phyloP scores from a whole-genome alignment of 2,329 filamentous ascomycete genomes.

The Xylaria sp. region DNA sequence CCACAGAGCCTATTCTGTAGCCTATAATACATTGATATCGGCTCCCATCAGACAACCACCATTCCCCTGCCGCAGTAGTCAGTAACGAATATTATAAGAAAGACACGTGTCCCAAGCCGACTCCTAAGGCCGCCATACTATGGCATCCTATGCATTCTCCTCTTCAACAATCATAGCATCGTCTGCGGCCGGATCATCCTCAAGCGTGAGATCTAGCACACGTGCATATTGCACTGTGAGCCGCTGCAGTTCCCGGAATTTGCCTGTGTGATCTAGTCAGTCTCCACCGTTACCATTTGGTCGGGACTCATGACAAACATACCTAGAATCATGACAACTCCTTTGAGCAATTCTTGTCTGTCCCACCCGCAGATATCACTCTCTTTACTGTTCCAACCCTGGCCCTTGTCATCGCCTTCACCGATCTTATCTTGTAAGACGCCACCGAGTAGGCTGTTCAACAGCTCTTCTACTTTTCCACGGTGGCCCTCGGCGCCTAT shows the following conservation, averaged over 20 bases:
- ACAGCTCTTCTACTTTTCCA: conserved; percentile 90
- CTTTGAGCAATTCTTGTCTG: conserved; percentile 84
- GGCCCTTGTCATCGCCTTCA: conserved; percentile 57
- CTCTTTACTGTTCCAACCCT: conserved; percentile 72
- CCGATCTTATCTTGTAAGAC: conserved; percentile 66
- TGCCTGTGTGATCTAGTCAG: conserved; percentile 67
- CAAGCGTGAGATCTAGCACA: conserved; percentile 72
- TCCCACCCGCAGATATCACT: conserved; percentile 91
- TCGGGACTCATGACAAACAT: conserved; percentile 52
- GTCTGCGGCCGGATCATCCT: conserved; percentile 55
- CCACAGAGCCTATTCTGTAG: conserved; percentile 17
- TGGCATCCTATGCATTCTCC: conserved; percentile 19
- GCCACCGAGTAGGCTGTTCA: conserved; percentile 83
- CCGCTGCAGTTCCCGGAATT: conserved; percentile 93
- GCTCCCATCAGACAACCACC: conserved; percentile 14
- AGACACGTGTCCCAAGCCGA: conserved; percentile 14
- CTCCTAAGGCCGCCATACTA: conserved; percentile 31
- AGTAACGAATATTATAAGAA: conserved; percentile 9
- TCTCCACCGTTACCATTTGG: conserved; percentile 16
- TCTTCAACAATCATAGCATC: conserved; percentile 51
- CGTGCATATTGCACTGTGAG: conserved; percentile 95
- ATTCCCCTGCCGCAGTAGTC: conserved; percentile 5
- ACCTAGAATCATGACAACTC: conserved; percentile 93
- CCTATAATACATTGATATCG: conserved; percentile 37
- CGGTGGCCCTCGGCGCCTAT: conserved; percentile 89